Evolutionary conservation across 257 asterid species (phyloP).

Genomic region (Gynochthodes officinalis): DNA sequence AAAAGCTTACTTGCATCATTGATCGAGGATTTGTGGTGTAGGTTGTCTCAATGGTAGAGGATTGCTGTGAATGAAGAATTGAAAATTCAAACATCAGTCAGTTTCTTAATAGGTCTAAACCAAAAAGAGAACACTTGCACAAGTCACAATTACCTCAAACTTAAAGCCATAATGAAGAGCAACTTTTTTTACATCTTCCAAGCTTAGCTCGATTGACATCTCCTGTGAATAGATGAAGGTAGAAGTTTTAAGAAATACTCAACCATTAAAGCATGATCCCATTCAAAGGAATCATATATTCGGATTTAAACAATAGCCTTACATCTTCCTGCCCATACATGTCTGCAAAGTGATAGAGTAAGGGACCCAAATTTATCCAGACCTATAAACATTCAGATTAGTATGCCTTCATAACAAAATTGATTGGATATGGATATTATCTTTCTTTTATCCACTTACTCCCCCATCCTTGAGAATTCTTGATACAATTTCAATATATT

Average conservation of each 20-base stretch:
- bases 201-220: conserved; percentile 92
- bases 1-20: conserved; percentile 81
- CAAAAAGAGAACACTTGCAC: neutral
- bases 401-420: conserved; percentile 11
- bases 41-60: conserved; percentile 70
- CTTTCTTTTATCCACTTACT: conserved; percentile 46
- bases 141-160: conserved; percentile 53
- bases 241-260: neutral
- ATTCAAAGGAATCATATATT: neutral
- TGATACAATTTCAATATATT: conserved; percentile 84
- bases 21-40: conserved; percentile 79
- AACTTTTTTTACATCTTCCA: conserved; percentile 90
- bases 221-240: conserved; percentile 45
- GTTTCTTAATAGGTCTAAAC: neutral
- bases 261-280: conserved; percentile 5
- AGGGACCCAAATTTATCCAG: conserved; percentile 95
- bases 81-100: conserved; percentile 2
- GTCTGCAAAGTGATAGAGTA: conserved; percentile 96
- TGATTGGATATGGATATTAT: conserved; percentile 10
- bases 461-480: conserved; percentile 88
- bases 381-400: conserved; percentile 51
- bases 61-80: conserved; percentile 49
- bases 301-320: conserved; percentile 30
- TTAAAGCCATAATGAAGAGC: conserved; percentile 81
- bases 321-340: conserved; percentile 75